A percentile compares a stretch with the other conserved stretches of the same genome.
Evolutionary conservation across 73 alveolate species (phyloP).

Genomic region (Durusdinium trenchii): DNA sequence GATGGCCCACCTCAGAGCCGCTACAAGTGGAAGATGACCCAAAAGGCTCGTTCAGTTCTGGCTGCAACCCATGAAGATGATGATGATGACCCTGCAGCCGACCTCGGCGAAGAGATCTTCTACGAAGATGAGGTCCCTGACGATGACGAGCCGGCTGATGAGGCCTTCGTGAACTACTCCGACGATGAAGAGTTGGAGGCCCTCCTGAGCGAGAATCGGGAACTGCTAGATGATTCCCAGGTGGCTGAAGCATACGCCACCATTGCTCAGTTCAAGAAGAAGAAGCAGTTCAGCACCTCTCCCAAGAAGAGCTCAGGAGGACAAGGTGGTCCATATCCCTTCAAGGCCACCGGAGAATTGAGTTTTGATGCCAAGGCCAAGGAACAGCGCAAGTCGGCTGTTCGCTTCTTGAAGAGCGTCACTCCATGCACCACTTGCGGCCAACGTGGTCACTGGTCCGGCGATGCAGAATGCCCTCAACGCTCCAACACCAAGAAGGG

Average conservation of each 20-base stretch:
- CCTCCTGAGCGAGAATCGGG: neutral
- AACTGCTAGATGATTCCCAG: neutral
- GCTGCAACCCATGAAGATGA: neutral
- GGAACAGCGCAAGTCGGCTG: neutral
- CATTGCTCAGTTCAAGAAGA: neutral
- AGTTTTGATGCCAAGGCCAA: neutral
- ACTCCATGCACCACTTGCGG: constrained; percentile 11
- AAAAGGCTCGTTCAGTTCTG: neutral
- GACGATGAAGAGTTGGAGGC: constrained; percentile 6
- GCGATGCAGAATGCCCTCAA: constrained; percentile 14
- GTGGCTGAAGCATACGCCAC: constrained; percentile 52
- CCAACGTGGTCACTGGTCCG: constrained; percentile 7
- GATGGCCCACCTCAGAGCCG: too few species aligned
- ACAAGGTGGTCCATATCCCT: neutral
- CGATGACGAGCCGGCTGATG: neutral
- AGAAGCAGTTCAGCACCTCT: neutral
- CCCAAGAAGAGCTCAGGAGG: neutral
- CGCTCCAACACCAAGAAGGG: neutral
- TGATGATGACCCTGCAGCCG: neutral
- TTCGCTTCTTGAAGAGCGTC: neutral
- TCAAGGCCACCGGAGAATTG: constrained; percentile 18
- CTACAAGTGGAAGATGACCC: neutral
- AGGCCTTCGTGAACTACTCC: neutral
- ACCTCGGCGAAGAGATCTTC: neutral
- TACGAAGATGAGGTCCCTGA: neutral